These are phyloP conservation scores for Hevea brasiliensis DNA, from an alignment of 345 rosid genomes.

Conservation along the genomic window DNA sequence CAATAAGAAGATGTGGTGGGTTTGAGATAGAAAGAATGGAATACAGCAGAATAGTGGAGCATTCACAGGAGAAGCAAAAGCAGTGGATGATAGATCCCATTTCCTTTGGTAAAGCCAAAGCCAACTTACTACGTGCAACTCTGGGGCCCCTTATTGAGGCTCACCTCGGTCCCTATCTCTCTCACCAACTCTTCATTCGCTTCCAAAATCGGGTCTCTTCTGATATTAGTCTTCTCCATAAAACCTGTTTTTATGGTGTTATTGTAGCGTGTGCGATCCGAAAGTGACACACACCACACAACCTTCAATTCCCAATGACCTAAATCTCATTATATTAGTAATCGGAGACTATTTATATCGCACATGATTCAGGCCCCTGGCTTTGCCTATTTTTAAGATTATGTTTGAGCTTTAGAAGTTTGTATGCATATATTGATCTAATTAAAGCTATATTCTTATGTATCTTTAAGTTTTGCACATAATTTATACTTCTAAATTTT, in stretches of 20 bases:
- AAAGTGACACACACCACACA: constrained; percentile 21
- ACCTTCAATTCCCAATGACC: too few species aligned
- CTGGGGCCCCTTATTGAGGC: constrained; percentile 51
- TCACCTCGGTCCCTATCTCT: constrained; percentile 47
- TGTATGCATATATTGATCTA: too few species aligned
- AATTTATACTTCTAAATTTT: too few species aligned
- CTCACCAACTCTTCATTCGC: constrained; percentile 44
- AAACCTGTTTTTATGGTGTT: constrained; percentile 53
- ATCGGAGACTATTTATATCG: too few species aligned
- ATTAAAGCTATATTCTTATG: too few species aligned
- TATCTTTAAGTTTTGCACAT: too few species aligned
- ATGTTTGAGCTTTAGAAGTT: too few species aligned
- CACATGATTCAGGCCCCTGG: too few species aligned
- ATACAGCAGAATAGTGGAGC: constrained; percentile 45
- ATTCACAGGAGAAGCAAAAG: constrained; percentile 45
- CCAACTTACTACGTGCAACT: constrained; percentile 56
- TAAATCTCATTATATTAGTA: too few species aligned
- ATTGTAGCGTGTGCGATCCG: constrained; percentile 44
- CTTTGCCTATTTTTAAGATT: too few species aligned
- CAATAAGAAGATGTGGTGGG: constrained; percentile 44
- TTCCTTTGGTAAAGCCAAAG: constrained; percentile 51
- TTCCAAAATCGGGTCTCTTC: constrained; percentile 43
- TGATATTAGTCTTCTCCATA: constrained; percentile 40
- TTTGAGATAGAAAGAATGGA: constrained; percentile 52
- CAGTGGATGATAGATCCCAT: constrained; percentile 54